Conservation (phyloP, 1,284 basidiomycete species). For the Ustanciosporium gigantosporum region DNA sequence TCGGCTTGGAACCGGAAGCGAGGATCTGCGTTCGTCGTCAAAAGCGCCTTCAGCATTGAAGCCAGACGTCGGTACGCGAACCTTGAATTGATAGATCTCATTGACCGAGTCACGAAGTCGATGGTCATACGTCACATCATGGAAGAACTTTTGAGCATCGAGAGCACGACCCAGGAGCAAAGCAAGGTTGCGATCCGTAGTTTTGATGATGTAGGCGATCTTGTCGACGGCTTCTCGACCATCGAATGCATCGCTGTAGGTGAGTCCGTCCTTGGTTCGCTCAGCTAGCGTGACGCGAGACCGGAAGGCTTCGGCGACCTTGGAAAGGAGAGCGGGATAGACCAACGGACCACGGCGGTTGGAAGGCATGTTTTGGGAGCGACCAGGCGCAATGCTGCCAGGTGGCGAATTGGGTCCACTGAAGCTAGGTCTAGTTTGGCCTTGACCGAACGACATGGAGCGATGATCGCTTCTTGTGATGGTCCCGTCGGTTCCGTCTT, state of each 20-base stretch:
- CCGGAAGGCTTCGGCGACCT: slow-evolving; percentile 90
- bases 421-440: slow-evolving; percentile 17
- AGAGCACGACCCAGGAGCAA: slow-evolving; percentile 89
- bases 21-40: slow-evolving; percentile 25
- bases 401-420: slow-evolving; percentile 21
- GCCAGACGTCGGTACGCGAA: slow-evolving; percentile 70
- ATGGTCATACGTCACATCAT: slow-evolving; percentile 98
- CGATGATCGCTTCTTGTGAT: slow-evolving; percentile 31
- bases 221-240: slow-evolving; percentile 94
- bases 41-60: slow-evolving; percentile 31
- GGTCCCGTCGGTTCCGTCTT: slow-evolving; percentile 16
- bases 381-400: slow-evolving; percentile 23
- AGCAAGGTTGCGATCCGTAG: slow-evolving; percentile 93
- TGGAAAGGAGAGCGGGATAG: slow-evolving; percentile 91
- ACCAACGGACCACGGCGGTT: slow-evolving; percentile 65
- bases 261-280: slow-evolving; percentile 87
- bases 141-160: slow-evolving; percentile 98
- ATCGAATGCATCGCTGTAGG: slow-evolving; percentile 94
- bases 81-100: slow-evolving; percentile 91
- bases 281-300: slow-evolving; percentile 77
- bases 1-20: slow-evolving; percentile 7
- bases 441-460: slow-evolving; percentile 37
- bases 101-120: slow-evolving; percentile 83
- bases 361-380: slow-evolving; percentile 1
- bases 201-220: slow-evolving; percentile 96